These are phyloP conservation scores for Ceratocystis variospora DNA, from an alignment of 2,329 filamentous ascomycete genomes.

Conservation along the genomic window DNA sequence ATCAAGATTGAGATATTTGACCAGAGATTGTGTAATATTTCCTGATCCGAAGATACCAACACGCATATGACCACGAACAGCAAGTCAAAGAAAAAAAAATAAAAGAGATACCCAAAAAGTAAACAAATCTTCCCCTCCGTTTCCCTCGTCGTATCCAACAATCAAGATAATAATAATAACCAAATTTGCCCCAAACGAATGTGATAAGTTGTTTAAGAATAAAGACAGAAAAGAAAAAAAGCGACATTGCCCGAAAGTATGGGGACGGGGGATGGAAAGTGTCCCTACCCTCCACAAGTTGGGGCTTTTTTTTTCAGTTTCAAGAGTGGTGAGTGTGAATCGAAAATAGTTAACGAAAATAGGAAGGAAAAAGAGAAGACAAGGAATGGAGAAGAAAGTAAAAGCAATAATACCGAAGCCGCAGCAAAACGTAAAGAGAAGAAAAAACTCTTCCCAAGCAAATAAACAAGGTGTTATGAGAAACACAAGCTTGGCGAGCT, in stretches of 20 bases:
- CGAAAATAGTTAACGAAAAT: not conserved
- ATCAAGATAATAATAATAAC: slow-evolving; percentile 1
- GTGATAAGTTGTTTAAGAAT: not conserved
- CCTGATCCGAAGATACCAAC: not conserved
- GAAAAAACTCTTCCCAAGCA: not conserved
- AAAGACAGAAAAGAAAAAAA: slow-evolving; percentile 13
- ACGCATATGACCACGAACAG: not conserved
- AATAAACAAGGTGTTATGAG: not conserved
- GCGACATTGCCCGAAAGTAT: not conserved
- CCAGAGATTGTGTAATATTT: not conserved
- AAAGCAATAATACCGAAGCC: slow-evolving; percentile 2
- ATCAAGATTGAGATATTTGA: not conserved
- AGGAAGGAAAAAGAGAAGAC: not conserved
- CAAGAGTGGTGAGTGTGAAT: not conserved
- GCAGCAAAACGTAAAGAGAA: not conserved
- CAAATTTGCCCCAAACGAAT: slow-evolving; percentile 2
- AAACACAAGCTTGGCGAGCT: slow-evolving; percentile 7
- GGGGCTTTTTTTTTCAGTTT: slow-evolving; percentile 5
- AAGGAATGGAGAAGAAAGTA: slow-evolving; percentile 8
- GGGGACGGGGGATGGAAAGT: no score
- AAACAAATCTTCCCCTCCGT: not conserved
- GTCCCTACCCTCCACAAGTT: not conserved
- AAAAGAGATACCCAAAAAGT: not conserved
- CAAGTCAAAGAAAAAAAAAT: slow-evolving; percentile 6
- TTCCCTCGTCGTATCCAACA: not conserved